Conservation (phyloP, 306 rosid species). For the Casuarina cunninghamiana region DNA sequence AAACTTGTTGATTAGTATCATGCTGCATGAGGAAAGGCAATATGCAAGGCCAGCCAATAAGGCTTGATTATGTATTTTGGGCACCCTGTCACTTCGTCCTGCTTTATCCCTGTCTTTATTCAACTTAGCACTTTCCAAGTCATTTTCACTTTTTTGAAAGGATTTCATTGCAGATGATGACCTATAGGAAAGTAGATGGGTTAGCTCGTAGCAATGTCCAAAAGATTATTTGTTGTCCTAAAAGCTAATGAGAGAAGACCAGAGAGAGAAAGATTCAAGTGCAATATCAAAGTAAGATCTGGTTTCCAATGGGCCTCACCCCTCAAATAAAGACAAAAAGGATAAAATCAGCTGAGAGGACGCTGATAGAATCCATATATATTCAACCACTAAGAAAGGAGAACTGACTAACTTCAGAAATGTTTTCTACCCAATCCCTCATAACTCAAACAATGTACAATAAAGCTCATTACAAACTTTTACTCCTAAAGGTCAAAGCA, state of each 20-base stretch:
- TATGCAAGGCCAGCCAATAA: conserved; percentile 87
- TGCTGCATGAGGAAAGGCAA: conserved; percentile 88
- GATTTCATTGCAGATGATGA: conserved; percentile 55
- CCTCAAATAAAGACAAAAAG: background rate
- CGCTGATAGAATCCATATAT: background rate
- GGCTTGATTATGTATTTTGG: conserved; percentile 71
- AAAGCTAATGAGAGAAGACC: background rate
- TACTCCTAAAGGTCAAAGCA: background rate
- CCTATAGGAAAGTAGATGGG: conserved; percentile 22
- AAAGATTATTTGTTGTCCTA: background rate
- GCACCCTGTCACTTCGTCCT: conserved; percentile 41
- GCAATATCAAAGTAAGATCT: background rate
- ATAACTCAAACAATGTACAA: background rate
- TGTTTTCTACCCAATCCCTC: background rate
- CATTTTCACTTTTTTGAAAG: conserved; percentile 48
- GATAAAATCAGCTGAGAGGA: background rate
- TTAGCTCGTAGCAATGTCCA: background rate
- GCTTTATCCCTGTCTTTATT: conserved; percentile 53
- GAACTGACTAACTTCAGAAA: background rate
- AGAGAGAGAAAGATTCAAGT: conserved; percentile 9
- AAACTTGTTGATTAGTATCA: conserved; percentile 87
- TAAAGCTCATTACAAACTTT: background rate
- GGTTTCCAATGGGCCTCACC: background rate
- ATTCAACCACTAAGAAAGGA: background rate
- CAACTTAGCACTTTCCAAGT: conserved; percentile 69